Percentiles rank a stretch among this genome's conserved stretches.
Conservation (phyloP, 176 grass and related monocot species). For the Paspalum notatum region DNA sequence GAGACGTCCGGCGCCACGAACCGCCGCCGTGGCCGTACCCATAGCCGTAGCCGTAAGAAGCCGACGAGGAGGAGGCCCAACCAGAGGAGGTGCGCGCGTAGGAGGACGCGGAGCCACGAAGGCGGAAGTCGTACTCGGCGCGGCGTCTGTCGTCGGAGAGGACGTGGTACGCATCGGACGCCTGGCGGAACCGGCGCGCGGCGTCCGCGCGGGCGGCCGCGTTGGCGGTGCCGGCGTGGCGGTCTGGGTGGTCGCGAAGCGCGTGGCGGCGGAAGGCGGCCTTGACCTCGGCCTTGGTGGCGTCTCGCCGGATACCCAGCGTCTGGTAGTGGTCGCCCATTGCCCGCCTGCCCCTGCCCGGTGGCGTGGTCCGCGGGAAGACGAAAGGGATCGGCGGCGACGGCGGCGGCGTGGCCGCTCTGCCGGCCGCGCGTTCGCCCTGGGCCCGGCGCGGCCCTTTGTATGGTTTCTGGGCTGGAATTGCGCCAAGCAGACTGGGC, state of each 20-base stretch:
- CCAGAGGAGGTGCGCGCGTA: constrained; percentile 40
- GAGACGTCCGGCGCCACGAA: constrained; percentile 44
- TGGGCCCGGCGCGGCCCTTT: not conserved
- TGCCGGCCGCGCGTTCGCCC: constrained; percentile 35
- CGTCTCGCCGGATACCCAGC: constrained; percentile 52
- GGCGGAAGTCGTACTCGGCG: constrained; percentile 64
- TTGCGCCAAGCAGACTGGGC: not conserved
- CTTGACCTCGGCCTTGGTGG: constrained; percentile 78
- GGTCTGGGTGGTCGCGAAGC: constrained; percentile 70
- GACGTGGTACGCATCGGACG: constrained; percentile 72
- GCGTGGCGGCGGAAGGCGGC: constrained; percentile 64
- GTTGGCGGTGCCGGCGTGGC: constrained; percentile 56
- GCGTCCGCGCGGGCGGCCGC: constrained; percentile 47
- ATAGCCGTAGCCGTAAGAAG: constrained; percentile 34
- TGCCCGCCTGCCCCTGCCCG: not conserved
- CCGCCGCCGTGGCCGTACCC: constrained; percentile 39
- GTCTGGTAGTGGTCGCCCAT: constrained; percentile 68
- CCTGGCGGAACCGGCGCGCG: constrained; percentile 58
- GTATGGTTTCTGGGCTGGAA: not conserved
- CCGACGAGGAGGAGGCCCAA: constrained; percentile 44
- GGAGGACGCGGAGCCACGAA: constrained; percentile 33
- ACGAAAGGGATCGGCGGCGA: constrained; percentile 26
- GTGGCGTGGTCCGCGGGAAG: too few species aligned
- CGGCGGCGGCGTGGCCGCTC: constrained; percentile 39
- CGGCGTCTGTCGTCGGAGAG: constrained; percentile 58